Conservation (phyloP, 2,329 filamentous ascomycete genomes). For the Fusarium torulosum region DNA sequence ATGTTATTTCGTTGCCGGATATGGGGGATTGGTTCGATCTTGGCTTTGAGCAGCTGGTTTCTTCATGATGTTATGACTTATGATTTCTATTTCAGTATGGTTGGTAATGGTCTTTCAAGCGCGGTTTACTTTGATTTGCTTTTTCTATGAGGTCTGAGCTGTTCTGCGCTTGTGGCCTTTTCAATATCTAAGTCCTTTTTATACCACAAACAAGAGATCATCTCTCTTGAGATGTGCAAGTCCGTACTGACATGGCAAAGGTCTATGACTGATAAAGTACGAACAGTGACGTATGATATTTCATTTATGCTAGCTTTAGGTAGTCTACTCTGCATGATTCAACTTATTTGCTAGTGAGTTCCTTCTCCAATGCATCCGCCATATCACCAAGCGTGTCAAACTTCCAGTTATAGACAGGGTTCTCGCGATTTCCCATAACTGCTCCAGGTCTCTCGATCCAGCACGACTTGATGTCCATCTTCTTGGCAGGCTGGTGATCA, state of each 20-base stretch:
- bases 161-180: not conserved
- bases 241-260: not conserved
- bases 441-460: slow-evolving; percentile 70
- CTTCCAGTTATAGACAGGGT: slow-evolving; percentile 65
- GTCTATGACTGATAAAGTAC: not conserved
- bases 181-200: not conserved
- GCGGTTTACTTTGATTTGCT: too few species aligned
- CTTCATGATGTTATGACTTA: slow-evolving; percentile 2
- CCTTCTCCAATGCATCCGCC: slow-evolving; percentile 59
- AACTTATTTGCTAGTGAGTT: slow-evolving; percentile 19
- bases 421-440: slow-evolving; percentile 57
- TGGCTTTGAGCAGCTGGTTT: slow-evolving; percentile 10
- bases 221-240: not conserved
- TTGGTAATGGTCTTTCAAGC: not conserved
- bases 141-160: too few species aligned
- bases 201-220: not conserved
- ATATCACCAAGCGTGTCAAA: slow-evolving; percentile 71
- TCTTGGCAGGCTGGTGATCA: slow-evolving; percentile 75
- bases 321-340: not conserved
- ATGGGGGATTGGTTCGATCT: slow-evolving; percentile 32
- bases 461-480: slow-evolving; percentile 66
- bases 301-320: not conserved
- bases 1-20: slow-evolving; percentile 20
- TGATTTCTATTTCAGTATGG: not conserved
- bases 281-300: not conserved